A percentile compares a stretch with the other conserved stretches of the same genome.
Evolutionary conservation across 2,329 filamentous ascomycete genomes (phyloP).

Genomic region (Fusarium buharicum): DNA sequence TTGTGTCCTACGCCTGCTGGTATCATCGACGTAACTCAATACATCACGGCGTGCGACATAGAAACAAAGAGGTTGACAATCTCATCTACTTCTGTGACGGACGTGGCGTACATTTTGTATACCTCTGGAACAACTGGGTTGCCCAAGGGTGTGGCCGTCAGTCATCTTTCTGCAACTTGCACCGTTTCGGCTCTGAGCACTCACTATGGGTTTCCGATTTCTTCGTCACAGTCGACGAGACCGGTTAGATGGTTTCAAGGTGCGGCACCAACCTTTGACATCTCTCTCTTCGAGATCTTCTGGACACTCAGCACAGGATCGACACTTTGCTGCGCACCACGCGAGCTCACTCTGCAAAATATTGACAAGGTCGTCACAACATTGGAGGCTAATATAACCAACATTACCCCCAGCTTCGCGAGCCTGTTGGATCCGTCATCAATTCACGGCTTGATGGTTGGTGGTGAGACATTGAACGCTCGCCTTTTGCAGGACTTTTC

Average conservation of each 20-base stretch:
- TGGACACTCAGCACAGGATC: constrained; percentile 21
- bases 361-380: constrained; percentile 16
- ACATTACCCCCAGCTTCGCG: constrained; percentile 23
- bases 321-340: constrained; percentile 21
- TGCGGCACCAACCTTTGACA: constrained; percentile 22
- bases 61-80: not conserved
- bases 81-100: not conserved
- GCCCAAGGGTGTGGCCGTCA: constrained; percentile 22
- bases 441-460: constrained; percentile 18
- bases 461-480: constrained; percentile 25
- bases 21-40: not conserved
- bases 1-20: too few species aligned
- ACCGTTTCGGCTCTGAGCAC: constrained; percentile 7
- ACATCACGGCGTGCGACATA: not conserved
- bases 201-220: constrained; percentile 4
- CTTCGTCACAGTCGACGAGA: not conserved
- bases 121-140: constrained; percentile 22
- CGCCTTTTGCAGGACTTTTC: constrained; percentile 16
- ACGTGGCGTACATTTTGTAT: constrained; percentile 12
- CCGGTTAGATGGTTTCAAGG: constrained; percentile 27
- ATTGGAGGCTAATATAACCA: constrained; percentile 18
- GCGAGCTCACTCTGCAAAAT: constrained; percentile 11
- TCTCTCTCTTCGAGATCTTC: constrained; percentile 23
- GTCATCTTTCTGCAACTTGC: constrained; percentile 17
- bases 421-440: constrained; percentile 6